Percentiles rank a stretch among this genome's conserved stretches.
phyloP scores from a whole-genome alignment of 148 eudicot genomes.

The Vaccinium myrtillus region DNA sequence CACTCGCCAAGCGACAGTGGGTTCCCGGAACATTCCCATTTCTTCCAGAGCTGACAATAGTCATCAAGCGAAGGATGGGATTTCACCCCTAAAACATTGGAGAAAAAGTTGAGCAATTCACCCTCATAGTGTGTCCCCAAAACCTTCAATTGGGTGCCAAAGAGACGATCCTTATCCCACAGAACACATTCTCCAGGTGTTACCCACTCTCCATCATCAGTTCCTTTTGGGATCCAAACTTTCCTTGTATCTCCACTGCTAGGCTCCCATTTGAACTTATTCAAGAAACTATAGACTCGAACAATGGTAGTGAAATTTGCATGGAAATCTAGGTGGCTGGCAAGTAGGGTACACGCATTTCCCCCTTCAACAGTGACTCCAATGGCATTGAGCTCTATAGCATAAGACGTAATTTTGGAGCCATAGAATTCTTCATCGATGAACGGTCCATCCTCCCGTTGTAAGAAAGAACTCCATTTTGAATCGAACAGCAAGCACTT shows the following conservation, averaged over 20 bases:
- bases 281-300: constrained; percentile 41
- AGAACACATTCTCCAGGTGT: constrained; percentile 48
- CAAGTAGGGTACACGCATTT: constrained; percentile 34
- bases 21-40: constrained; percentile 48
- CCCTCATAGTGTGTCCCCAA: constrained; percentile 41
- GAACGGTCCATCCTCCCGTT: constrained; percentile 53
- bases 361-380: constrained; percentile 38
- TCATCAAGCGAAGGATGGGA: constrained; percentile 43
- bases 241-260: constrained; percentile 8
- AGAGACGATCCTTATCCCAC: constrained; percentile 40
- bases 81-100: constrained; percentile 39
- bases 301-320: constrained; percentile 32
- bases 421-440: constrained; percentile 62
- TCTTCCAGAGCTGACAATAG: constrained; percentile 57
- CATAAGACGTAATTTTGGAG: constrained; percentile 26
- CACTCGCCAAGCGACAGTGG: constrained; percentile 36
- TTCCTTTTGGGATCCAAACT: constrained; percentile 52
- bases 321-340: constrained; percentile 35
- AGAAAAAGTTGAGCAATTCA: constrained; percentile 39
- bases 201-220: constrained; percentile 48
- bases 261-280: constrained; percentile 37
- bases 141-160: constrained; percentile 35
- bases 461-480: constrained; percentile 24
- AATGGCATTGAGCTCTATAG: constrained; percentile 41
- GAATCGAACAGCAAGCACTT: constrained; percentile 39